phyloP scores from a whole-genome alignment of 306 rosid genomes.

The Aeschynomene evenia region DNA sequence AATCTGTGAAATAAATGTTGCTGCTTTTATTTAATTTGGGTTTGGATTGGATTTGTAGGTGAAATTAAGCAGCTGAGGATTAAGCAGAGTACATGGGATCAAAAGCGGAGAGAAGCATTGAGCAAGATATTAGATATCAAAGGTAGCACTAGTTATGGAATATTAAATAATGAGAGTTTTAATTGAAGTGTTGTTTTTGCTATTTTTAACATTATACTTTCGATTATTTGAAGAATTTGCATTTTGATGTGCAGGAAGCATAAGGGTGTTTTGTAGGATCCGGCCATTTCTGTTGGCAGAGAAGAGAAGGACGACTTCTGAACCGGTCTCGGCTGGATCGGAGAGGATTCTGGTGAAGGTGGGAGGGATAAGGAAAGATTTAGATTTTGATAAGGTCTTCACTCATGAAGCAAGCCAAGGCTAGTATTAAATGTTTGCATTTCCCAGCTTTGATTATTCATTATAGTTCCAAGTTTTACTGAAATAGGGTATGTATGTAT shows the following conservation, averaged over 20 bases:
- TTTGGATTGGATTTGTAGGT: conserved; percentile 48
- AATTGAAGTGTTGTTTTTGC: conserved; percentile 10
- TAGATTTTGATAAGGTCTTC: conserved; percentile 82
- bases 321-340: conserved; percentile 54
- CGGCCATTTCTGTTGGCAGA: conserved; percentile 55
- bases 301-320: conserved; percentile 45
- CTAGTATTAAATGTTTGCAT: conserved; percentile 41
- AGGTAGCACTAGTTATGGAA: conserved; percentile 45
- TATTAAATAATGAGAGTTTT: not conserved
- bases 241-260: conserved; percentile 62
- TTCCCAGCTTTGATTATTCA: conserved; percentile 19
- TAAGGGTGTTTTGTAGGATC: conserved; percentile 84
- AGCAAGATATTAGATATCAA: conserved; percentile 83
- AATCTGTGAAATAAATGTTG: conserved; percentile 17
- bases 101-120: conserved; percentile 72
- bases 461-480: conserved; percentile 16
- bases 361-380: conserved; percentile 67
- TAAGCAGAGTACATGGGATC: conserved; percentile 46
- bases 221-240: conserved; percentile 19
- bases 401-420: conserved; percentile 79
- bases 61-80: conserved; percentile 64
- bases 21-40: not conserved
- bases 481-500: not conserved
- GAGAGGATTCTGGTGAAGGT: conserved; percentile 66
- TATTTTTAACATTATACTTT: not conserved